Percentiles rank a stretch among this genome's conserved stretches.
phyloP scores from a whole-genome alignment of 345 rosid species.

The Xanthoceras sorbifolium region DNA sequence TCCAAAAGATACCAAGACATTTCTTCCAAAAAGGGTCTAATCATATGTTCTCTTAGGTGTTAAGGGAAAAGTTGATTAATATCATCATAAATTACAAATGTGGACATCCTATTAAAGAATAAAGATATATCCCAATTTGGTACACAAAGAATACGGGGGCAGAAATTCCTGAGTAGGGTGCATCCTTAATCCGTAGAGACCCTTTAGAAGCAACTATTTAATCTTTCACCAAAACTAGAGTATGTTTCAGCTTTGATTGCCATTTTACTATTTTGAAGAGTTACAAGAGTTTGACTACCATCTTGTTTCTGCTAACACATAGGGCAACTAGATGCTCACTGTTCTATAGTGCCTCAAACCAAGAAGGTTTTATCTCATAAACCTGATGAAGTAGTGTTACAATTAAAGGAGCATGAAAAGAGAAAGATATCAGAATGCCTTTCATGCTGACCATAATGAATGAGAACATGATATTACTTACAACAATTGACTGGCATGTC shows the following conservation, averaged over 20 bases:
- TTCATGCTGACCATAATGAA: slow-evolving; percentile 14
- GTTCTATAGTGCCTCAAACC: not conserved
- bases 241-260: slow-evolving; percentile 2
- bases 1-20: not conserved
- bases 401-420: slow-evolving; percentile 1
- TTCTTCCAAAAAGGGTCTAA: not conserved
- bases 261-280: not conserved
- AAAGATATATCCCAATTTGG: not conserved
- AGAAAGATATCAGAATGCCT: slow-evolving; percentile 2
- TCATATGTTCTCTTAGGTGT: not conserved
- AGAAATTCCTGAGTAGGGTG: not conserved
- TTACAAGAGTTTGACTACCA: not conserved
- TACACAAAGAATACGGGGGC: not conserved
- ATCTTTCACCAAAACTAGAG: not conserved
- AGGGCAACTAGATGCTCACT: not conserved
- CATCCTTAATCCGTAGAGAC: not conserved
- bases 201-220: not conserved
- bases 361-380: slow-evolving; percentile 1
- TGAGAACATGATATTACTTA: slow-evolving; percentile 43
- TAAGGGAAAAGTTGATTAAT: not conserved
- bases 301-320: not conserved
- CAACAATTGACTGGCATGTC: slow-evolving; percentile 82
- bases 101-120: not conserved
- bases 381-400: not conserved
- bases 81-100: not conserved